Percentiles rank a stretch among this genome's conserved stretches.
Evolutionary conservation across 108 stramenopile genomes (phyloP).

Genomic region (Nitzschia palea): DNA sequence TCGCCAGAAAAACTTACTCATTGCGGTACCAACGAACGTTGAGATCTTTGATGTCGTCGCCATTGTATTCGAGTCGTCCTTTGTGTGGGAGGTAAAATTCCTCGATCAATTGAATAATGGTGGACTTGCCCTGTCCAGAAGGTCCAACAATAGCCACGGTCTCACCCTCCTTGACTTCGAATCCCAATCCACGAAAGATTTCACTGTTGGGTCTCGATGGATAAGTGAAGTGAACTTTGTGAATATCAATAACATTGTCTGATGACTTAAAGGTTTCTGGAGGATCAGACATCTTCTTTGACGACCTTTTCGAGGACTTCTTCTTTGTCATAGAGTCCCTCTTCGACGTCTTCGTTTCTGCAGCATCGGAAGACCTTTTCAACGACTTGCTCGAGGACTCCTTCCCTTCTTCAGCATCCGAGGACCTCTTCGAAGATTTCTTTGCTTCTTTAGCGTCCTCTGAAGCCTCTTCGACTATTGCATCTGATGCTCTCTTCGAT

Average conservation of each 20-base stretch:
- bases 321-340: neutral
- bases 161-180: slow-evolving; percentile 54
- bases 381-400: too few relatives aligned
- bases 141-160: slow-evolving; percentile 74
- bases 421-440: too few relatives aligned
- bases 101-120: slow-evolving; percentile 32
- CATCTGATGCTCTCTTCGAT: too few relatives aligned
- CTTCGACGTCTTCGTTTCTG: neutral
- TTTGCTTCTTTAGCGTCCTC: too few relatives aligned
- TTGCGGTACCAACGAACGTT: slow-evolving; percentile 65
- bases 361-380: neutral
- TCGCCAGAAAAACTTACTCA: slow-evolving; percentile 22
- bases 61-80: slow-evolving; percentile 65
- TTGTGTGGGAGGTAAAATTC: slow-evolving; percentile 64
- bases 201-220: slow-evolving; percentile 61
- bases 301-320: neutral
- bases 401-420: too few relatives aligned
- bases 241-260: slow-evolving; percentile 17
- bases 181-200: slow-evolving; percentile 48
- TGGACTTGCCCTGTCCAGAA: slow-evolving; percentile 33
- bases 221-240: slow-evolving; percentile 74
- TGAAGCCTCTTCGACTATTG: too few relatives aligned
- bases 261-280: neutral
- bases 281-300: neutral
- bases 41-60: slow-evolving; percentile 54